These are phyloP conservation scores for Eleusine indica DNA, from an alignment of 176 grass and related monocot species.

Conservation along the genomic window DNA sequence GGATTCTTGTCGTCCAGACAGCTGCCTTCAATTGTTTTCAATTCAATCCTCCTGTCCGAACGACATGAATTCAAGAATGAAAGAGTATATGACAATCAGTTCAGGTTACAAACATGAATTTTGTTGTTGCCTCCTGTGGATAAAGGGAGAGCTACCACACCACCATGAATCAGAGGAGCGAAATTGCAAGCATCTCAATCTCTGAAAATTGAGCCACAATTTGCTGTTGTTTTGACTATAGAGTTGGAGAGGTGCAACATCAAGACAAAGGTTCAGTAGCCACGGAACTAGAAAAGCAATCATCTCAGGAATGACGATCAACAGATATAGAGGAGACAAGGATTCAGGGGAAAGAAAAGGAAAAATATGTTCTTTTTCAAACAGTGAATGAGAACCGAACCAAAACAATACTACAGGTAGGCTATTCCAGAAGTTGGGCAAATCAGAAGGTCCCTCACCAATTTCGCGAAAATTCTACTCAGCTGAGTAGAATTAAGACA, in stretches of 20 bases:
- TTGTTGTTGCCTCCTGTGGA: neutral
- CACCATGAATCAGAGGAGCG: neutral
- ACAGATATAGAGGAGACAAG: neutral
- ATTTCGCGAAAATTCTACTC: conserved; percentile 4
- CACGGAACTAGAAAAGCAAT: conserved; percentile 1
- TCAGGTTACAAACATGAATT: conserved; percentile 7
- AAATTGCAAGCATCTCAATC: neutral
- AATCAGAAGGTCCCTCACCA: neutral
- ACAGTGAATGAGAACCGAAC: neutral
- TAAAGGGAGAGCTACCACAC: neutral
- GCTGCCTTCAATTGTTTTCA: too few relatives aligned
- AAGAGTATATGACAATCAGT: neutral
- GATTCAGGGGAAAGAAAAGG: neutral
- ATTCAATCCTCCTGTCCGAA: too few relatives aligned
- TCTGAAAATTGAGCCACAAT: neutral
- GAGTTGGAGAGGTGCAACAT: neutral
- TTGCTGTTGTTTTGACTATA: neutral
- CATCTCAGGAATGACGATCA: conserved; percentile 3
- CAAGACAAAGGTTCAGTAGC: neutral
- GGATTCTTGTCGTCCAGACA: too few relatives aligned
- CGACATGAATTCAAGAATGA: too few relatives aligned
- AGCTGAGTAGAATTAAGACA: neutral
- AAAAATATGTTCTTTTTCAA: neutral
- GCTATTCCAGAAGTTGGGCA: neutral
- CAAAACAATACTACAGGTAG: conserved; percentile 17